Percentiles rank a stretch among this genome's conserved stretches.
These are phyloP conservation scores for Globisporangium canariense DNA, from an alignment of 352 stramenopile genomes.

Conservation along the genomic window DNA sequence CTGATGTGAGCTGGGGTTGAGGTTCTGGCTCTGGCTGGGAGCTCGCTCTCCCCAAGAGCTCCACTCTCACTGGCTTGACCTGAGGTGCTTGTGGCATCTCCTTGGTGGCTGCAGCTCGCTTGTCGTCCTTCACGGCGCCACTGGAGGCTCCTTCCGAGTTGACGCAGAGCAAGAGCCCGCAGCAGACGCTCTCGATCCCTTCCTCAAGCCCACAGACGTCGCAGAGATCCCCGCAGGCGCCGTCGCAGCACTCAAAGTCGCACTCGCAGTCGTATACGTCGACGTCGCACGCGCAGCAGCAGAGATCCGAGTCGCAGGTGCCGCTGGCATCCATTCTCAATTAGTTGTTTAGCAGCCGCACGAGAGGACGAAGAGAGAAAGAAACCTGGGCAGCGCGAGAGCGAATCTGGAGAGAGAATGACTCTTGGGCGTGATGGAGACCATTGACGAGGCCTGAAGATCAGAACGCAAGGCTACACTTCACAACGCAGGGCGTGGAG, in stretches of 20 bases:
- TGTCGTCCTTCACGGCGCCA: neutral
- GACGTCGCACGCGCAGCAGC: slow-evolving; percentile 11
- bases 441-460: too few relatives aligned
- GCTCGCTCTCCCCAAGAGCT: neutral
- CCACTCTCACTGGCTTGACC: neutral
- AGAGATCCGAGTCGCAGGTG: slow-evolving; percentile 4
- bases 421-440: too few relatives aligned
- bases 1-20: neutral
- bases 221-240: neutral
- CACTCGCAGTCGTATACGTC: slow-evolving; percentile 8
- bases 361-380: too few relatives aligned
- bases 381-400: too few relatives aligned
- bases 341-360: neutral
- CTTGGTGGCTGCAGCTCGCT: neutral
- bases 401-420: too few relatives aligned
- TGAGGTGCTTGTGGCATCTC: neutral
- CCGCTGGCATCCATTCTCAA: neutral
- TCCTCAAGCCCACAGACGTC: slow-evolving; percentile 4
- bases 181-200: neutral
- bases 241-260: slow-evolving; percentile 12
- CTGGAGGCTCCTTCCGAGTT: neutral
- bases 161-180: slow-evolving; percentile 1
- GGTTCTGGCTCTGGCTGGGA: neutral
- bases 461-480: too few relatives aligned
- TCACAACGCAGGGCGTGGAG: too few relatives aligned